Evolutionary conservation across 345 rosid species (phyloP).

Genomic region (Iberis pinnata): DNA sequence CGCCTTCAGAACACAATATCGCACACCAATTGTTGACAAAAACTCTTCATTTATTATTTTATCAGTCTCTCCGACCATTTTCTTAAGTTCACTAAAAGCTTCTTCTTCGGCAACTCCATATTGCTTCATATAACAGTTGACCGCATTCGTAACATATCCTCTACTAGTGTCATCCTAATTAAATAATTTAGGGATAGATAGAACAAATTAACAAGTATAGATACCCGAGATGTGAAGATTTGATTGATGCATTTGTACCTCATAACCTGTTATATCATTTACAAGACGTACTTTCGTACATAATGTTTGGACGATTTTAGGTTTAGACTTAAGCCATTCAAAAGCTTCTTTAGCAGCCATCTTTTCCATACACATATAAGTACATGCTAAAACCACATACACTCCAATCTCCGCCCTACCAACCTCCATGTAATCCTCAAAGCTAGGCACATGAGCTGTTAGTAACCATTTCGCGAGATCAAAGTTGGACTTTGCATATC

Average conservation of each 20-base stretch:
- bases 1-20: background rate
- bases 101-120: conserved; percentile 11
- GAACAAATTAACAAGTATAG: too few relatives aligned
- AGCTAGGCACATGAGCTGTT: conserved; percentile 11
- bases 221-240: too few relatives aligned
- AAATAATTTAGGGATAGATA: background rate
- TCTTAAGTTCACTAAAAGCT: conserved; percentile 1
- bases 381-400: background rate
- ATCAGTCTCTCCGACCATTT: background rate
- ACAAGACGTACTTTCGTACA: conserved; percentile 7
- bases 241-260: conserved; percentile 3
- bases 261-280: conserved; percentile 16
- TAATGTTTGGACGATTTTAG: conserved; percentile 1
- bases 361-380: conserved; percentile 5
- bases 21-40: background rate
- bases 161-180: conserved; percentile 32
- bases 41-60: conserved; percentile 18
- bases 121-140: conserved; percentile 23
- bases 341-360: too few relatives aligned
- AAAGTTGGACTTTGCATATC: too few relatives aligned
- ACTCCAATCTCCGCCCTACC: background rate
- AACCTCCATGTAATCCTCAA: conserved; percentile 15
- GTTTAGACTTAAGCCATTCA: conserved; percentile 22
- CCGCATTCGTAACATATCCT: background rate
- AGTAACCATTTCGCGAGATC: conserved; percentile 16